Conservation (phyloP, 306 rosid genomes). For the Trifolium pratense region DNA sequence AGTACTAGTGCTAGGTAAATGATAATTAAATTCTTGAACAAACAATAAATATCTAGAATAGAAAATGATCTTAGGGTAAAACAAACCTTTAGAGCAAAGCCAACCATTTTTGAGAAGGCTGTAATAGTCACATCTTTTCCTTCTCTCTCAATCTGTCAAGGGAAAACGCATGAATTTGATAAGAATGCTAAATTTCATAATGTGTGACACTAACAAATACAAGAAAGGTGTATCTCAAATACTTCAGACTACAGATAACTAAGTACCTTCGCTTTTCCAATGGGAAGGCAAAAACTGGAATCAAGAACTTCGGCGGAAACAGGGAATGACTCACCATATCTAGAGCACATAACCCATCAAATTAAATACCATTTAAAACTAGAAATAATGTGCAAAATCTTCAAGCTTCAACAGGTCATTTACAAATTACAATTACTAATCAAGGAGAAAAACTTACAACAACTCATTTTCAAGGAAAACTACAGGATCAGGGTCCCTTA, state of each 20-base stretch:
- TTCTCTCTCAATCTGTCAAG: slow-evolving; percentile 84
- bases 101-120: slow-evolving; percentile 95
- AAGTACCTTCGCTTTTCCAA: slow-evolving; percentile 96
- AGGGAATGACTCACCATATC: slow-evolving; percentile 97
- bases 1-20: too few relatives aligned
- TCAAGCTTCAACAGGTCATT: slow-evolving; percentile 27
- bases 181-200: slow-evolving; percentile 13
- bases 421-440: slow-evolving; percentile 30
- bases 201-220: slow-evolving; percentile 36
- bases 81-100: slow-evolving; percentile 90
- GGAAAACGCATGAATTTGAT: slow-evolving; percentile 33
- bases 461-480: slow-evolving; percentile 97
- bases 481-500: slow-evolving; percentile 98
- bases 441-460: slow-evolving; percentile 66
- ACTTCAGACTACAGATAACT: slow-evolving; percentile 17
- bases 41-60: slow-evolving; percentile 15
- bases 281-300: slow-evolving; percentile 92
- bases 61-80: slow-evolving; percentile 31
- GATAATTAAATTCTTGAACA: slow-evolving; percentile 35
- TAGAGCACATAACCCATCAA: slow-evolving; percentile 50
- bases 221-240: slow-evolving; percentile 17
- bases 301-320: slow-evolving; percentile 93
- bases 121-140: slow-evolving; percentile 97
- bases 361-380: slow-evolving; percentile 23
- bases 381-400: slow-evolving; percentile 12